Conservation (phyloP, 2,329 filamentous ascomycete genomes). For the Penicillium paneum region DNA sequence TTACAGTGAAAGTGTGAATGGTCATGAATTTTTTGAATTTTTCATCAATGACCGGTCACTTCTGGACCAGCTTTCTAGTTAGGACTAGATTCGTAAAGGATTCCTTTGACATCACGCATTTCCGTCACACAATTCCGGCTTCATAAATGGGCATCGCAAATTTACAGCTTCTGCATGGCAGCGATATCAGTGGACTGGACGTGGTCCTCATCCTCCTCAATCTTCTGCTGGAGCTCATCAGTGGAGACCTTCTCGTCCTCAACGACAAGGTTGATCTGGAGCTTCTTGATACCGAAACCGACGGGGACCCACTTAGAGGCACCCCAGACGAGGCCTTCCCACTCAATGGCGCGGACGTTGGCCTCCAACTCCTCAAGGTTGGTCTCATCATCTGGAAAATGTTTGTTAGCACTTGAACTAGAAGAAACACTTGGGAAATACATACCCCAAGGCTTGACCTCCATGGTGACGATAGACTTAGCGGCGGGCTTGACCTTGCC, state of each 20-base stretch:
- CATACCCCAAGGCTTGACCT: constrained; percentile 99
- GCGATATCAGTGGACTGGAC: constrained; percentile 89
- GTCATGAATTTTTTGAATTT: constrained; percentile 29
- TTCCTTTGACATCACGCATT: constrained; percentile 36
- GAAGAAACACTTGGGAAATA: constrained; percentile 21
- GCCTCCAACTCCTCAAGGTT: constrained; percentile 79
- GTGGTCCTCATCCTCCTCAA: constrained; percentile 84
- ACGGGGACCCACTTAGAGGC: constrained; percentile 82
- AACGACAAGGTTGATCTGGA: constrained; percentile 96
- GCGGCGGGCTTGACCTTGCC: constrained; percentile 85
- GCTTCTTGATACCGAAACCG: constrained; percentile 98
- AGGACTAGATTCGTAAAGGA: constrained; percentile 38
- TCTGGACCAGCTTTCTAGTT: constrained; percentile 22
- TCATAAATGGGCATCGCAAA: constrained; percentile 32
- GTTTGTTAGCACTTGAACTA: constrained; percentile 17
- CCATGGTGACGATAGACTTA: constrained; percentile 93
- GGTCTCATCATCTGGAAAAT: constrained; percentile 75
- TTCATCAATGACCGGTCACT: constrained; percentile 33
- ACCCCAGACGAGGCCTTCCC: constrained; percentile 97
- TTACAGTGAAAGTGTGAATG: neutral
- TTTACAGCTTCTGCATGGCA: constrained; percentile 91
- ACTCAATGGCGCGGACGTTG: constrained; percentile 76
- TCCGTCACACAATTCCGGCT: constrained; percentile 35
- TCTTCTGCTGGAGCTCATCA: constrained; percentile 81
- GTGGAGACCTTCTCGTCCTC: constrained; percentile 95